These are phyloP conservation scores for Trichoderma polysporum DNA, from an alignment of 2,329 filamentous ascomycete species.

Conservation along the genomic window DNA sequence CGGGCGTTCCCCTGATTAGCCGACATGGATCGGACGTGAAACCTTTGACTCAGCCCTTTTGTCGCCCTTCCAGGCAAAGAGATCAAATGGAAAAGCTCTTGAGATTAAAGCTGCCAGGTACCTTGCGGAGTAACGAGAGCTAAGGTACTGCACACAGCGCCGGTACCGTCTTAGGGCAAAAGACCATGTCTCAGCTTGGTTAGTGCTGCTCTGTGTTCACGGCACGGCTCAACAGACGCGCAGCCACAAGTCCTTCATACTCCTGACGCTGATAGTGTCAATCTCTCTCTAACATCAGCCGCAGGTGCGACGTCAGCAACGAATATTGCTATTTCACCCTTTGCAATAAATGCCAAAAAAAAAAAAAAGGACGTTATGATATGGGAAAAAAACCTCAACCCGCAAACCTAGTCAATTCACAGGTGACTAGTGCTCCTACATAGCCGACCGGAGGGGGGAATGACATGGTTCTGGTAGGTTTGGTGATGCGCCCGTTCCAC, in stretches of 20 bases:
- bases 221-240: slow-evolving; percentile 2
- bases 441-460: background rate
- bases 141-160: background rate
- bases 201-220: background rate
- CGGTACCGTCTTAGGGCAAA: background rate
- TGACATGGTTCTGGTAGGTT: slow-evolving; percentile 2
- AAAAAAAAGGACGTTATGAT: background rate
- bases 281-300: background rate
- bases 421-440: background rate
- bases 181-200: background rate
- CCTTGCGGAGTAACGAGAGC: background rate
- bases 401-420: background rate
- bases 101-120: background rate
- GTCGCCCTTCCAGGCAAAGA: background rate
- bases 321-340: background rate
- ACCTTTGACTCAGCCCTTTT: background rate
- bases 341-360: background rate
- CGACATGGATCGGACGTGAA: background rate
- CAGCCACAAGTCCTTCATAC: background rate
- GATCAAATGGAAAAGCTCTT: background rate
- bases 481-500: slow-evolving; percentile 16
- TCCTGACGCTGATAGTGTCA: background rate
- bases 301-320: background rate
- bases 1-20: slow-evolving; percentile 6
- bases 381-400: background rate